These are phyloP conservation scores for Haplosporangium sp. DNA, from an alignment of 371 early-diverging fungal genomes.

Conservation along the genomic window DNA sequence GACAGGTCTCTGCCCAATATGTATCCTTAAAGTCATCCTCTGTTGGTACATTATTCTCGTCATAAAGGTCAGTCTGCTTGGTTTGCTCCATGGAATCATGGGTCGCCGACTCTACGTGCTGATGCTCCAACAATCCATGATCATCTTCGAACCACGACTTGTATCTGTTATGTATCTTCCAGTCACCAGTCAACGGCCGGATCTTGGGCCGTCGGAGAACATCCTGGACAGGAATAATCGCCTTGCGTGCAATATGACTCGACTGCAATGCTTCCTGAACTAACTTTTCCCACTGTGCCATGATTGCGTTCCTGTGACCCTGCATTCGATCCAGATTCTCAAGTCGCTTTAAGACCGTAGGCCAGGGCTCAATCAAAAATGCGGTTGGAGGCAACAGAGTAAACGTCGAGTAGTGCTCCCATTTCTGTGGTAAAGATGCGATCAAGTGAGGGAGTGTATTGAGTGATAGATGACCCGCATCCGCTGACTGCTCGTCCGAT, in stretches of 20 bases:
- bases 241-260: conserved; percentile 53
- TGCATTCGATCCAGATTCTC: conserved; percentile 16
- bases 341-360: conserved; percentile 18
- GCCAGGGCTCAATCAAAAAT: conserved; percentile 45
- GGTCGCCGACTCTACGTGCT: not conserved
- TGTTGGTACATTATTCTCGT: conserved; percentile 11
- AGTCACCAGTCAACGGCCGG: conserved; percentile 44
- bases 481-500: not conserved
- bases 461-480: conserved; percentile 1
- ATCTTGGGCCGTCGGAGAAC: conserved; percentile 55
- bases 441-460: conserved; percentile 22
- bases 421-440: conserved; percentile 49
- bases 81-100: no score
- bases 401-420: conserved; percentile 56
- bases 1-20: conserved; percentile 53
- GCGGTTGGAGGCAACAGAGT: conserved; percentile 47
- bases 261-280: conserved; percentile 36
- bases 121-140: conserved; percentile 23
- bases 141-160: conserved; percentile 44
- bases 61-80: not conserved
- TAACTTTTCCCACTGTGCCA: conserved; percentile 24
- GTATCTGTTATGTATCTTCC: conserved; percentile 45
- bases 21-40: conserved; percentile 17
- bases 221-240: conserved; percentile 54
- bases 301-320: not conserved